Evolutionary conservation across 768 basidiomycete genomes (phyloP).

Genomic region (Pholiota molesta): DNA sequence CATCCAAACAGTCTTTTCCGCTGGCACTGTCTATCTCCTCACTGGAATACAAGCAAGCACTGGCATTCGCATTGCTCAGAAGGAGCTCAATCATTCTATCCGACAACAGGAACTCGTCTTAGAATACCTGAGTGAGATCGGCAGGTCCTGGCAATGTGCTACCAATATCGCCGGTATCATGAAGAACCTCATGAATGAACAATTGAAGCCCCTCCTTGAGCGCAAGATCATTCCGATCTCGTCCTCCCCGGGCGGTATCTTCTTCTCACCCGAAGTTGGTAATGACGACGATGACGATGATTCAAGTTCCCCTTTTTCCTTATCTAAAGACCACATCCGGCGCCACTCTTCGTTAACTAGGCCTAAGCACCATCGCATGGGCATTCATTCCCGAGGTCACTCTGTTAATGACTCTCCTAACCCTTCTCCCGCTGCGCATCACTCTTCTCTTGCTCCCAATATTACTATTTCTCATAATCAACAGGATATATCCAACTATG

Average conservation of each 20-base stretch:
- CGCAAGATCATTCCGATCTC: constrained; percentile 22
- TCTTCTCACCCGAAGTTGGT: constrained; percentile 14
- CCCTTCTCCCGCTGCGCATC: background rate
- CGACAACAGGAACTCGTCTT: constrained; percentile 50
- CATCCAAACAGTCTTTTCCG: constrained; percentile 59
- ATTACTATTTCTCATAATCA: constrained; percentile 4
- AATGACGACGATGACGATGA: constrained; percentile 21
- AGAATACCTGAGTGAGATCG: constrained; percentile 54
- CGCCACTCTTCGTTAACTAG: constrained; percentile 6
- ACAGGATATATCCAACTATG: background rate
- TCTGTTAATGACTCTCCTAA: constrained; percentile 1
- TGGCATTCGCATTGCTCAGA: constrained; percentile 47
- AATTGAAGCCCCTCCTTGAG: constrained; percentile 44
- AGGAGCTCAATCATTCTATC: constrained; percentile 46
- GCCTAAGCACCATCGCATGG: constrained; percentile 1
- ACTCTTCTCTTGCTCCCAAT: background rate
- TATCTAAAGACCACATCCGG: constrained; percentile 15
- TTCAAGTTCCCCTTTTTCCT: constrained; percentile 11
- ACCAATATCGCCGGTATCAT: constrained; percentile 51
- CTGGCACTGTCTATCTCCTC: constrained; percentile 61
- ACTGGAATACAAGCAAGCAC: constrained; percentile 56
- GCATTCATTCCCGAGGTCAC: constrained; percentile 2
- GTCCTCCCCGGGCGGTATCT: constrained; percentile 5
- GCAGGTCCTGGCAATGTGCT: constrained; percentile 56
- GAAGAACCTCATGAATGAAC: constrained; percentile 43